Conservation (phyloP, 192 early-diverging fungal genomes). For the Nowakowskiella sp. region DNA sequence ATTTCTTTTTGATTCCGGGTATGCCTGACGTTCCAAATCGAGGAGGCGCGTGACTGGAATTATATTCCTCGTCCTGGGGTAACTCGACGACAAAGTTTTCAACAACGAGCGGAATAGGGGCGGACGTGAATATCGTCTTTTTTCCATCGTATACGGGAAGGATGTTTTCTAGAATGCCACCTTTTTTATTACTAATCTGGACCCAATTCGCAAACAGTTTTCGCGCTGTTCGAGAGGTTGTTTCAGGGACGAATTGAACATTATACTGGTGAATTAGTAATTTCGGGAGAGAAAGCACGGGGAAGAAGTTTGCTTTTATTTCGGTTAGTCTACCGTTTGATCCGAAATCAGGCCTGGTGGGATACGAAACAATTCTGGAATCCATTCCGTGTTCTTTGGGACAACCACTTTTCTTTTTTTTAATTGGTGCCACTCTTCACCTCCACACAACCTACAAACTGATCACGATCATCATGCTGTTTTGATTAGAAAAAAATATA, state of each 20-base stretch:
- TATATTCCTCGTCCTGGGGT: constrained; percentile 13
- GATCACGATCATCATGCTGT: too few relatives aligned
- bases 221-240: constrained; percentile 13
- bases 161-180: not conserved
- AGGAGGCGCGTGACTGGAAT: not conserved
- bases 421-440: too few relatives aligned
- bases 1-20: not conserved
- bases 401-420: too few relatives aligned
- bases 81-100: not conserved
- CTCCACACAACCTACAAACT: too few relatives aligned
- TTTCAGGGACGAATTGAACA: constrained; percentile 12
- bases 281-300: constrained; percentile 8
- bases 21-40: not conserved
- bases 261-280: constrained; percentile 24
- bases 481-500: too few relatives aligned
- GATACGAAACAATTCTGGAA: too few relatives aligned
- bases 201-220: too few relatives aligned
- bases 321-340: constrained; percentile 9
- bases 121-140: constrained; percentile 18
- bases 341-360: constrained; percentile 20
- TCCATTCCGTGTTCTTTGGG: too few relatives aligned
- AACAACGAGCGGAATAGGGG: constrained; percentile 12
- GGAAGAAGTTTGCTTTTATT: constrained; percentile 21
- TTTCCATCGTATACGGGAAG: constrained; percentile 7
- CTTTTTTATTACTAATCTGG: constrained; percentile 7